Base-by-base conservation (phyloP, 306 rosid species). In the Senna siamea region DNA sequence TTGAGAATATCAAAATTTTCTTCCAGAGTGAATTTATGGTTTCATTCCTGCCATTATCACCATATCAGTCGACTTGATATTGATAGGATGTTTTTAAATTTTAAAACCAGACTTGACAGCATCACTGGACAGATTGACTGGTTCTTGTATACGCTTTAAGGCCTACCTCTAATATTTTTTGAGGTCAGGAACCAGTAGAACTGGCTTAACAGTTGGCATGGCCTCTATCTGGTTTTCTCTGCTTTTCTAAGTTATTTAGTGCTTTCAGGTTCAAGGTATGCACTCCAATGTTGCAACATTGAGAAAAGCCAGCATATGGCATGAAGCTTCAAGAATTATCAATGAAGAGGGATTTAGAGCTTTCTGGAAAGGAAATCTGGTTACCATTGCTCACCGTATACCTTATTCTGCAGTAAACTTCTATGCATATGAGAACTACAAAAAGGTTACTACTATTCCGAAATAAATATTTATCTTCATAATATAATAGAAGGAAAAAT, bases 291-390 rank as follows among this genome's bases (percentile, higher is more conserved):
- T 81, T 63, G 96, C 92, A 38, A 85, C 97, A 19, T 69, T 93
- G 88, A 84, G 80, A 51, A 91, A 91, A 54, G 74, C 90, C 11
- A 91, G 97, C 70, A 84, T 93, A 79, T 91, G 98, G 98, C 87
- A 71, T 8, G 97, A 94, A 88, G 98, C 98, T 43, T 89, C 98
- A 6, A 77, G 98, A 52, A 91, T 94, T 77, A 77, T 87, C 32
- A 78, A 83, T 22, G 97, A 94, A 85, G 98, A 94, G 66, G 98
- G 98, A 19, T 79, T 94, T 75, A 78, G 95, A 75, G 97, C 98
- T 76, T 91, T 94, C 78, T 94, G 98, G 98, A 93, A 91, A 80
- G 98, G 98, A 75, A 93, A 93, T 84, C 61, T 93, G 41, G 98
- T 91, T 64, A 94, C 98, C 7, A 91, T 94, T 76, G 97, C 97